These are phyloP conservation scores for Dipteronia dyeriana DNA, from an alignment of 345 rosid genomes.

Conservation along the genomic window DNA sequence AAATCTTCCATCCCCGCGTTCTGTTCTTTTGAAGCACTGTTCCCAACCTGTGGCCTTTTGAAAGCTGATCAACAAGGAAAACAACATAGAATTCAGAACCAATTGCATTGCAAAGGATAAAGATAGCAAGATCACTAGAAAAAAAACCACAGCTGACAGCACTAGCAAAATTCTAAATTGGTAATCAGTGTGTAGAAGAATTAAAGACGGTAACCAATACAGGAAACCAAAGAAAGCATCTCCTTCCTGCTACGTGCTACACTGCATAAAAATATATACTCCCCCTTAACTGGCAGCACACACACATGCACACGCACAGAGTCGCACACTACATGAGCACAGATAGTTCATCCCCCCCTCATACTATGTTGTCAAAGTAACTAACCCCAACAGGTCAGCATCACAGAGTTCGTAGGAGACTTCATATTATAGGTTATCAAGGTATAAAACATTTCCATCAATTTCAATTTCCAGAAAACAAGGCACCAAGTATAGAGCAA, in stretches of 20 bases:
- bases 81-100: neutral
- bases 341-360: neutral
- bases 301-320: neutral
- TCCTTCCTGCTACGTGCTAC: no score
- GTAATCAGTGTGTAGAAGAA: neutral
- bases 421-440: neutral
- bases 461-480: neutral
- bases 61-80: constrained; percentile 30
- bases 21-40: constrained; percentile 19
- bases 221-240: neutral
- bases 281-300: neutral
- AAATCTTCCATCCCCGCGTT: constrained; percentile 18
- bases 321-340: neutral
- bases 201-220: neutral
- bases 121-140: neutral
- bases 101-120: neutral
- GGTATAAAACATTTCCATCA: neutral
- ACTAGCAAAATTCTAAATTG: neutral
- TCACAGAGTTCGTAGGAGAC: neutral
- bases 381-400: neutral
- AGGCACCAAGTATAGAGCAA: neutral
- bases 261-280: neutral
- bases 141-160: neutral
- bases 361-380: neutral
- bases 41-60: constrained; percentile 30